Evolutionary conservation across 352 stramenopile genomes (phyloP).

Genomic region (Globisporangium takayamanum): DNA sequence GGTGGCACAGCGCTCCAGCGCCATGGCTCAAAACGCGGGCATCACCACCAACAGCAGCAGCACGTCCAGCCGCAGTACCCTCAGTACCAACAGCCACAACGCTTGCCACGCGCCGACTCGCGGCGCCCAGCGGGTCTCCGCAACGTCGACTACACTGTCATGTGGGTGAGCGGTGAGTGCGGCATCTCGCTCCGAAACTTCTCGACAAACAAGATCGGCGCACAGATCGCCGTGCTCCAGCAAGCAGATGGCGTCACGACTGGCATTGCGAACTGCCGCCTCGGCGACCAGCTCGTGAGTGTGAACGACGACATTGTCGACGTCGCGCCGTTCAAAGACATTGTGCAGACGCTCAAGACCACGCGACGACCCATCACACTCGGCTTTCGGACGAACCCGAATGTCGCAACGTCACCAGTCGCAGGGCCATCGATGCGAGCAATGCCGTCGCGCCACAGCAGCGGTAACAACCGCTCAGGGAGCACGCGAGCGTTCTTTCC

Average conservation of each 20-base stretch:
- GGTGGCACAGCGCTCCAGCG: constrained; percentile 16
- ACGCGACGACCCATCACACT: constrained; percentile 63
- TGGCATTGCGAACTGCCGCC: constrained; percentile 65
- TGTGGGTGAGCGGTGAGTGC: constrained; percentile 78
- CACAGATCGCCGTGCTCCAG: constrained; percentile 75
- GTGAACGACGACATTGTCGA: constrained; percentile 72
- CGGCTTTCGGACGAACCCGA: constrained; percentile 62
- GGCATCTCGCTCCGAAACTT: constrained; percentile 84
- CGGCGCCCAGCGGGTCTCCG: constrained; percentile 7
- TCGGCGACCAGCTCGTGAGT: constrained; percentile 68
- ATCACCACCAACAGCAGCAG: constrained; percentile 23
- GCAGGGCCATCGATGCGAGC: constrained; percentile 6
- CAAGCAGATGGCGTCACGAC: constrained; percentile 72
- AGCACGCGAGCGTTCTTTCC: constrained; percentile 12
- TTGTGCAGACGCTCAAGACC: constrained; percentile 73
- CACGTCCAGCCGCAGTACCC: constrained; percentile 23
- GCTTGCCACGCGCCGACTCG: constrained; percentile 5
- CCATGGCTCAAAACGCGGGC: constrained; percentile 22
- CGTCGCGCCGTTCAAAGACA: constrained; percentile 50
- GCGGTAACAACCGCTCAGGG: not conserved
- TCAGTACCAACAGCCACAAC: constrained; percentile 20
- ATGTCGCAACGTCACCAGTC: constrained; percentile 56
- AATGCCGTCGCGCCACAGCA: not conserved
- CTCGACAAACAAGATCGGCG: constrained; percentile 62
- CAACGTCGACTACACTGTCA: constrained; percentile 57